These are phyloP conservation scores for Suillus brevipes DNA, from an alignment of 768 basidiomycete genomes.

Conservation along the genomic window DNA sequence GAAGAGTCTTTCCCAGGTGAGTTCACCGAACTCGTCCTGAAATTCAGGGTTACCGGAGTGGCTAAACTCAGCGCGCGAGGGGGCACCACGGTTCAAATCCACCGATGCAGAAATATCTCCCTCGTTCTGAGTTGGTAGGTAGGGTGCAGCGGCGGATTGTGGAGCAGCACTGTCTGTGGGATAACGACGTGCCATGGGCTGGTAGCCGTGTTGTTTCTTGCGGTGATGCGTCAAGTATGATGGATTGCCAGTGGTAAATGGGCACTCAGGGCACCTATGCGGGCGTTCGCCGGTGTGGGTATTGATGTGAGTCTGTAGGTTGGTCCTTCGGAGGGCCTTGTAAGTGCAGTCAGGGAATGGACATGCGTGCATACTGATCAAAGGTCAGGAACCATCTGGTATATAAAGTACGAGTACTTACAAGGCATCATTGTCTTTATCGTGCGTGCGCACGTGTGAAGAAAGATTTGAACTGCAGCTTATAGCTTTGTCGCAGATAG, in stretches of 20 bases:
- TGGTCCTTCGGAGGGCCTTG: too few species aligned
- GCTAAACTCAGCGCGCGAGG: background rate
- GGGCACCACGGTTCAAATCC: background rate
- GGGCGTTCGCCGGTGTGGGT: too few species aligned
- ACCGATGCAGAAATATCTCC: background rate
- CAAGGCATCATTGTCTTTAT: too few species aligned
- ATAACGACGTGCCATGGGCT: background rate
- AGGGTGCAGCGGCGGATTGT: background rate
- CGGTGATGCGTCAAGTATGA: background rate
- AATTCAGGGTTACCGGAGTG: background rate
- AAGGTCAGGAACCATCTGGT: too few species aligned
- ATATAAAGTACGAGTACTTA: too few species aligned
- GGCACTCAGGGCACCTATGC: background rate
- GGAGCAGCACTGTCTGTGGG: background rate
- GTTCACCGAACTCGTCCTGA: background rate
- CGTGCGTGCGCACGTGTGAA: too few species aligned
- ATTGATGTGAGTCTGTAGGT: too few species aligned
- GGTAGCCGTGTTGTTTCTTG: background rate
- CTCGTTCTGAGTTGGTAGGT: background rate
- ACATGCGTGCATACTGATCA: too few species aligned
- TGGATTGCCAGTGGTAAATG: background rate
- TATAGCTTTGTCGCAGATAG: too few species aligned
- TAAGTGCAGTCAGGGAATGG: too few species aligned
- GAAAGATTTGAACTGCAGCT: too few species aligned
- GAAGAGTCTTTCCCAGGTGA: background rate